Evolutionary conservation across 306 rosid species (phyloP), one percentile per base, ranked within the genome.

Genomic region (Lathyrus aphaca): DNA sequence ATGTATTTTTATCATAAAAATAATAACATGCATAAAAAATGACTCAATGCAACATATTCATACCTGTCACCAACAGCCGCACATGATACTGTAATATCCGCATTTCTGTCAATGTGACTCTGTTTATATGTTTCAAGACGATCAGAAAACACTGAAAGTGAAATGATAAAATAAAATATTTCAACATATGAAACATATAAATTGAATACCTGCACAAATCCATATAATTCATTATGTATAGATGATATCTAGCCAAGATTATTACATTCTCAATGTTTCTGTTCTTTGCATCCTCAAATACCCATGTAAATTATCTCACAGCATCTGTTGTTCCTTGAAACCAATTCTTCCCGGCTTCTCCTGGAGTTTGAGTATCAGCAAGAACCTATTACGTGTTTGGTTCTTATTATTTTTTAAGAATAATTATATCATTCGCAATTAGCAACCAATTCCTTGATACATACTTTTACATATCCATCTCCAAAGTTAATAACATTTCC

Each of bases 251-350:
- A 0, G 88, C 82, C 86, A 93, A 82, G 69, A 93, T 93, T 76
- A 93, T 14, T 29, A 93, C 71, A 79, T 93, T 85, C 80, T 93
- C 97, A 61, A 90, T 55, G 64, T 88, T 67, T n/a, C 89, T 82
- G 84, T 85, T 81, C 86, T 82, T 88, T 54, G 89, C 96, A 64
- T 93, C 98, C 99, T 91, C 97, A 81, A 94, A 83, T n/a, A 94
- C 91, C 99, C 99, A 94, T 61, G 78, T 71, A 49, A 94, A 94
- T 74, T 94, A 95, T 80, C 99, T 88, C 74, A 94, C 99, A 60
- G 96, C 99, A 83, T 94, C 99, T 40, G 99, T 96, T 10, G 99
- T 94, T 66, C 99, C 97, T 74, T 94, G 97, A 71, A 94, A 94
- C 99, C 99, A 94, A 30, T n/a, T 91, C 65, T 91, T 87, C 59